A percentile compares a stretch with the other conserved stretches of the same genome.
phyloP scores from a whole-genome alignment of 306 rosid species.

The Myrica gale region DNA sequence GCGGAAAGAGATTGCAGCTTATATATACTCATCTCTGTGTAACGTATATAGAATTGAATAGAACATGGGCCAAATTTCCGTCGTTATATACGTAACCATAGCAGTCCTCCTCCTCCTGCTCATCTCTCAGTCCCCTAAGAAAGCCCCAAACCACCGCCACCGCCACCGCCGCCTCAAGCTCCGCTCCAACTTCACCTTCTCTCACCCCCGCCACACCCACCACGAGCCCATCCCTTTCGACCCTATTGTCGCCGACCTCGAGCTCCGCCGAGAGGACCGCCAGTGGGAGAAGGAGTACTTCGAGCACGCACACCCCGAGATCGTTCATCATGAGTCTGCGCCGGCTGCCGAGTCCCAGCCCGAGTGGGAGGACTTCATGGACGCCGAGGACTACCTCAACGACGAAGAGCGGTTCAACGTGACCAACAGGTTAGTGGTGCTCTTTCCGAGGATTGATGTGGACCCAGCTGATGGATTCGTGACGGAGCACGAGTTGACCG shows the following conservation, averaged over 20 bases:
- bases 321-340: slow-evolving; percentile 40
- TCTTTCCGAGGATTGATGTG: slow-evolving; percentile 79
- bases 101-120: slow-evolving; percentile 54
- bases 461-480: slow-evolving; percentile 64
- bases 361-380: slow-evolving; percentile 87
- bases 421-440: slow-evolving; percentile 50
- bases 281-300: slow-evolving; percentile 76
- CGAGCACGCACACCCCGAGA: slow-evolving; percentile 52
- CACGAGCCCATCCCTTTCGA: slow-evolving; percentile 65
- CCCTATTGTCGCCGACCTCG: slow-evolving; percentile 82
- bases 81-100: slow-evolving; percentile 50
- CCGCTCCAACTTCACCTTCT: slow-evolving; percentile 72
- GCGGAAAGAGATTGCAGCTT: not conserved
- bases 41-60: not conserved
- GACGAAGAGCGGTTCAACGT: slow-evolving; percentile 86
- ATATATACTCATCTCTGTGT: not conserved
- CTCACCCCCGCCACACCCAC: slow-evolving; percentile 36
- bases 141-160: slow-evolving; percentile 42
- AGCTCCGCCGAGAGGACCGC: slow-evolving; percentile 86
- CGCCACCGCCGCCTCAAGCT: slow-evolving; percentile 89
- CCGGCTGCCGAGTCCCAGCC: slow-evolving; percentile 81
- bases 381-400: slow-evolving; percentile 82
- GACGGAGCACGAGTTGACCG: slow-evolving; percentile 63
- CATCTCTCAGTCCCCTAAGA: slow-evolving; percentile 59
- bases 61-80: slow-evolving; percentile 56